These are phyloP conservation scores for Flaveria sonorensis DNA, from an alignment of 129 eudicot species.

Conservation along the genomic window DNA sequence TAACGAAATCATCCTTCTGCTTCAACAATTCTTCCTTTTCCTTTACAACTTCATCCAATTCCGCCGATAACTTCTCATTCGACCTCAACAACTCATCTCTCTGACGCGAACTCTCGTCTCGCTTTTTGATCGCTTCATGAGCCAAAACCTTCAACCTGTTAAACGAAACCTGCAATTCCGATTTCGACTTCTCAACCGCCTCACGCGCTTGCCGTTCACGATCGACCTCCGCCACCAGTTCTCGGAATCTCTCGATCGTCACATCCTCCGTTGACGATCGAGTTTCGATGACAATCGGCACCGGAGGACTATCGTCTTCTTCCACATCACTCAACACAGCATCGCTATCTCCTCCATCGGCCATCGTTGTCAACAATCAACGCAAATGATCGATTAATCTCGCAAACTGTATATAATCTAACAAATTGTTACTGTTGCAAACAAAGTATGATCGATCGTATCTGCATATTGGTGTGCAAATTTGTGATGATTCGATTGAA, in stretches of 20 bases:
- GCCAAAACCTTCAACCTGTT: slow-evolving; percentile 68
- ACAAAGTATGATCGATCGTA: neutral
- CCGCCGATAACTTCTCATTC: slow-evolving; percentile 46
- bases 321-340: slow-evolving; percentile 76
- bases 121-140: slow-evolving; percentile 82
- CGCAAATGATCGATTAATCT: neutral
- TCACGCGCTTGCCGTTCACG: slow-evolving; percentile 69
- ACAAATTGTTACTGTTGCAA: neutral
- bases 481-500: neutral
- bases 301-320: slow-evolving; percentile 63
- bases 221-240: slow-evolving; percentile 66
- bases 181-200: slow-evolving; percentile 57
- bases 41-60: slow-evolving; percentile 43
- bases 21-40: slow-evolving; percentile 46
- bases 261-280: slow-evolving; percentile 40
- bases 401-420: neutral
- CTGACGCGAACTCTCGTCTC: slow-evolving; percentile 69
- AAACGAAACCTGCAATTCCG: slow-evolving; percentile 61
- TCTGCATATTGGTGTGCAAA: neutral
- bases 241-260: slow-evolving; percentile 59
- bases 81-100: slow-evolving; percentile 56
- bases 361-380: slow-evolving; percentile 37
- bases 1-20: slow-evolving; percentile 50
- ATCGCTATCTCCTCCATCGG: slow-evolving; percentile 59
- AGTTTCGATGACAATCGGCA: slow-evolving; percentile 42